Base-by-base conservation (phyloP, 2,329 filamentous ascomycete genomes). In the Penicillium glabrum region DNA sequence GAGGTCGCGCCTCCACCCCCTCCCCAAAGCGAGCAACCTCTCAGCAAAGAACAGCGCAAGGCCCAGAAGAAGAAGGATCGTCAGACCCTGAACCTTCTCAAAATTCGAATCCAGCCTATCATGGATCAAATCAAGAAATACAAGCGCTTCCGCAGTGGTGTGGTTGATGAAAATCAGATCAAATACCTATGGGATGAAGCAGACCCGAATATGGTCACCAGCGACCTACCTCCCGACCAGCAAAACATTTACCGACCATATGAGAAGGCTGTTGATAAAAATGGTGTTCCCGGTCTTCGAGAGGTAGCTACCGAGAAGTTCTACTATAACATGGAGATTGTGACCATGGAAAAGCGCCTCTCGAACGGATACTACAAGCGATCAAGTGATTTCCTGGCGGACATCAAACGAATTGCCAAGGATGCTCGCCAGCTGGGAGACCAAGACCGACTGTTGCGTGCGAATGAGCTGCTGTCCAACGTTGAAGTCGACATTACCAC, bases 91-190 rank as follows among this genome's bases (percentile, higher is more conserved):
- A 97, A 98, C 71, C 80, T 89, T 57, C 80, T 99, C 62, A 99
- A 98, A 78, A 87, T 96, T 39, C 82, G 89, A 52, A 86, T 99
- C 53, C 93, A 97, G 73, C 91, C 91, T 2, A 91, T 98, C 64
- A 97, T 99, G 92, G 93, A 99, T 65, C 91, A 97, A 75, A 91
- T 99, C 70, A 95, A 96, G 73, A 92, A 89, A 71, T 96, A 96
- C 77, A 90, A 89, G 71, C 91, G 91, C 64, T 98, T 98, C 76
- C 85, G 92, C 59, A 86, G 87, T 54, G 88, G 91, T 1, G 85
- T 91, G 43, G 88, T 99, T 59, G 86, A 90, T 2, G 87, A 90
- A 51, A 74, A 77, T 11, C 83, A 87, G 61, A 91, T 96, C 57
- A 82, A 86, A 21, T 96, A 98, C 71, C 80, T 98, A 1, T 90